Base-by-base conservation (phyloP, 768 basidiomycete species). In the Calocera viscosa region DNA sequence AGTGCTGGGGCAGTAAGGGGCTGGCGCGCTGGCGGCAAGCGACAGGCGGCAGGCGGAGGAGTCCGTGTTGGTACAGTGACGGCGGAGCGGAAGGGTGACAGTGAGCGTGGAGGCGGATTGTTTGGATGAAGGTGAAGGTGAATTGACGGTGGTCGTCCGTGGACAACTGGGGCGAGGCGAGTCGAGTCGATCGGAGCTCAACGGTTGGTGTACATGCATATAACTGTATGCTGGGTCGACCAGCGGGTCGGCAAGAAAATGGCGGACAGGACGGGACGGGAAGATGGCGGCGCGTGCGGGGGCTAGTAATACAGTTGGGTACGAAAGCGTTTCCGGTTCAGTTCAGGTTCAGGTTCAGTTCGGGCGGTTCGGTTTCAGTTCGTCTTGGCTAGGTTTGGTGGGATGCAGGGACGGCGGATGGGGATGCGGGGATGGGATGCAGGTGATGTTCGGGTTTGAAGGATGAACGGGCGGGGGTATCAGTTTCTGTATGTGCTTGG, bases 231-330 rank as follows among this genome's bases (percentile, higher is more conserved):
- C 7, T 5, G 35, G 35, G 35, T 38, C 35, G 35, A 38, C 35
- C 35, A 38, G 35, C 35, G 35, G 35, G n/a, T 38, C 35, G 35
- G 35, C 35, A 38, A 19, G 19, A 47, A 47, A 24, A 40, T 47
- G 43, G 43, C 8, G 16, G 43, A 17, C 43, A 47, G 43, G 24
- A n/a, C n/a, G 43, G 43, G 16, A 38, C 43, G 19, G 16, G 16
- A 5, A 19, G 53, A 26, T 19, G 53, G 53, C 14, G 26, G 53
- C 53, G 53, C 26, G 53, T 60, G 24, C 26, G 19, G 22, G 53
- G 30, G 30, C 26, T 60, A 60, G 53, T 28, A 60, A 60, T 60
- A 60, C 53, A 60, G 53, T 60, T 16, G 53, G 24, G 43, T 47
- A 24, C 43, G 43, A 47, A 47, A 47, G 43, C 16, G 7, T 7